Percentiles rank a stretch among this genome's conserved stretches.
phyloP scores from a whole-genome alignment of 1,284 basidiomycete species.

The Ceratobasidium sp. region DNA sequence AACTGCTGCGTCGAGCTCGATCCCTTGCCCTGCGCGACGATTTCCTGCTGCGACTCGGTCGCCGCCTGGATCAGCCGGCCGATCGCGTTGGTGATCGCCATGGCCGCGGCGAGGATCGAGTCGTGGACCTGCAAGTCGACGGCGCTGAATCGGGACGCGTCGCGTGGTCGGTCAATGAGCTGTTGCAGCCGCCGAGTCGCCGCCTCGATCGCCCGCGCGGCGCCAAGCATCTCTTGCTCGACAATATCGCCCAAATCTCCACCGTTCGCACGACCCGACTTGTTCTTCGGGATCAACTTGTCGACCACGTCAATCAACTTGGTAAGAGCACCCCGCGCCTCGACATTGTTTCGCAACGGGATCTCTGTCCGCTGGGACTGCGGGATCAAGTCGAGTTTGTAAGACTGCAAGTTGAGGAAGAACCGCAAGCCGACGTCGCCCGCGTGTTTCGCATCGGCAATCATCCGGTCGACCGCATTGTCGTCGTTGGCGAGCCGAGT shows the following conservation, averaged over 20 bases:
- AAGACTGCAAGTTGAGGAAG: slow-evolving; percentile 96
- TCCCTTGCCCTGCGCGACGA: slow-evolving; percentile 94
- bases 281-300: slow-evolving; percentile 85
- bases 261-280: slow-evolving; percentile 75
- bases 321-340: slow-evolving; percentile 81
- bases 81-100: slow-evolving; percentile 96
- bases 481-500: slow-evolving; percentile 92
- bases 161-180: slow-evolving; percentile 89
- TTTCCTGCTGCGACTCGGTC: slow-evolving; percentile 97
- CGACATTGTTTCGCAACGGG: slow-evolving; percentile 89
- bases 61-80: slow-evolving; percentile 94
- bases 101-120: slow-evolving; percentile 91
- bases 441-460: slow-evolving; percentile 83
- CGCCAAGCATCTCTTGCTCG: slow-evolving; percentile 94
- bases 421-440: slow-evolving; percentile 91
- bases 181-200: slow-evolving; percentile 91
- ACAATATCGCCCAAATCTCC: slow-evolving; percentile 98
- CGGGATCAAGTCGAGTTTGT: slow-evolving; percentile 83
- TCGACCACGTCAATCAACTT: slow-evolving; percentile 92
- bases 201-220: slow-evolving; percentile 92
- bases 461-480: slow-evolving; percentile 90
- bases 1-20: slow-evolving; percentile 94
- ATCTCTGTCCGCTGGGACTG: slow-evolving; percentile 84
- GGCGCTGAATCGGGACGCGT: slow-evolving; percentile 84
- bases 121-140: slow-evolving; percentile 98